Conservation (phyloP, 2,329 filamentous ascomycete genomes). For the Penicillium sp. region DNA sequence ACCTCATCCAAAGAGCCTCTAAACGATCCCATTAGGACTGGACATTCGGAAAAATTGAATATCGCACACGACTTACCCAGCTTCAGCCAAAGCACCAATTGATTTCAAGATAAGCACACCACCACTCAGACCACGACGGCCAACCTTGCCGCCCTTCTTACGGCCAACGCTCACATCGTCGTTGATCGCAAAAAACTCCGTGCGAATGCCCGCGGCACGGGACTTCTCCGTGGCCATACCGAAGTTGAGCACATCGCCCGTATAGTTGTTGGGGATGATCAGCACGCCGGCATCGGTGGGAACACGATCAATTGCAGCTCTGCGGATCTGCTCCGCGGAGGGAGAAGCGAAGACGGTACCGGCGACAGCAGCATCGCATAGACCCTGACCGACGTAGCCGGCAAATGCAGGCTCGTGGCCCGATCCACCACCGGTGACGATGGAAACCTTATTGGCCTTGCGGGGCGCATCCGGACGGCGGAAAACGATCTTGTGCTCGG, state of each 20-base stretch:
- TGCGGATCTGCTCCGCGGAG: conserved; percentile 76
- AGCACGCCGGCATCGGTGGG: conserved; percentile 71
- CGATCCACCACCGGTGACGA: conserved; percentile 84
- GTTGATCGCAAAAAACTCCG: conserved; percentile 87
- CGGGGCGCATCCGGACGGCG: conserved; percentile 57
- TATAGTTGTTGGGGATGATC: conserved; percentile 96
- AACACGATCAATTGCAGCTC: conserved; percentile 71
- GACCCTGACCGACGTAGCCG: conserved; percentile 76
- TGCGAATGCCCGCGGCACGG: conserved; percentile 69
- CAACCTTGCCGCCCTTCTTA: conserved; percentile 82
- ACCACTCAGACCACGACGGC: conserved; percentile 83
- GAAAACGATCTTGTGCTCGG: conserved; percentile 80
- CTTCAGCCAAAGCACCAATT: conserved; percentile 75
- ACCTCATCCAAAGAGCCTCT: conserved; percentile 65
- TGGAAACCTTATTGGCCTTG: conserved; percentile 62
- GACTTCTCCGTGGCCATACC: conserved; percentile 93
- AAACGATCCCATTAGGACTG: not conserved
- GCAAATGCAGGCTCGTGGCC: conserved; percentile 89
- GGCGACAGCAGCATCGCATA: conserved; percentile 77
- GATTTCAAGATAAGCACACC: conserved; percentile 92
- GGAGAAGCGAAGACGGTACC: conserved; percentile 86
- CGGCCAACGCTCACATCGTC: conserved; percentile 91
- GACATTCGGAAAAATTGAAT: not conserved
- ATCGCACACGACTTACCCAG: conserved; percentile 50
- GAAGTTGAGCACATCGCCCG: conserved; percentile 85